phyloP scores from a whole-genome alignment of 371 early-diverging fungal genomes.

The Mucor mucedo region DNA sequence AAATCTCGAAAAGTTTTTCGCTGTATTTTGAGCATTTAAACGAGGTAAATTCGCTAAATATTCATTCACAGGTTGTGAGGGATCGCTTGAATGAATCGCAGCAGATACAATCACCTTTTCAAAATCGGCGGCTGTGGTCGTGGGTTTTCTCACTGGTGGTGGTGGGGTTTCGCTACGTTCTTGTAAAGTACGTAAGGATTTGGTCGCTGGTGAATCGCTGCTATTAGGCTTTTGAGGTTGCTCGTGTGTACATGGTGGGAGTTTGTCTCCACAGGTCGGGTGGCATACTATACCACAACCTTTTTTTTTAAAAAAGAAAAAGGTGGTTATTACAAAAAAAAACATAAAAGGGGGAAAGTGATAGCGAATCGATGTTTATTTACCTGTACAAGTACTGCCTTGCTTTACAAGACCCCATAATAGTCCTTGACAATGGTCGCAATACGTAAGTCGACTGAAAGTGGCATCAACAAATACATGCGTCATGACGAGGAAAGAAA shows the following conservation, averaged over 20 bases:
- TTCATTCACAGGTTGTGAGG: constrained; percentile 31
- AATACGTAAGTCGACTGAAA: constrained; percentile 28
- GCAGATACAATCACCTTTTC: constrained; percentile 46
- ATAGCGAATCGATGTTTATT: no score
- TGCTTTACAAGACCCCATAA: constrained; percentile 35
- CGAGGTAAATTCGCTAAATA: constrained; percentile 47
- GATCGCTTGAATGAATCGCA: constrained; percentile 41
- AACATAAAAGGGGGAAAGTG: background rate
- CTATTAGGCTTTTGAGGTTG: no score
- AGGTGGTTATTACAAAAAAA: background rate
- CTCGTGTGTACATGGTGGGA: no score
- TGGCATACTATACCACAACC: constrained; percentile 27
- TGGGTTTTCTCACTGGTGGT: constrained; percentile 4
- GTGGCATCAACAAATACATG: constrained; percentile 27
- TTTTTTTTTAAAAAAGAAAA: background rate
- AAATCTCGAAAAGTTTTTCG: constrained; percentile 53
- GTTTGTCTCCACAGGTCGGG: no score
- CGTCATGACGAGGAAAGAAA: constrained; percentile 1
- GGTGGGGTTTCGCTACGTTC: constrained; percentile 18
- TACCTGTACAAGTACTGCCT: constrained; percentile 29
- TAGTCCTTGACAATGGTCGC: constrained; percentile 31
- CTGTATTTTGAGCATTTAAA: constrained; percentile 46
- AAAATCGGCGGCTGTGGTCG: constrained; percentile 34
- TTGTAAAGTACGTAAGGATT: constrained; percentile 30
- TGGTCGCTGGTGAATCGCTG: constrained; percentile 31